Evolutionary conservation across 164 flowering plant genomes (phyloP), one percentile per base, ranked within the genome.

Genomic region (Dillenia suffruticosa): DNA sequence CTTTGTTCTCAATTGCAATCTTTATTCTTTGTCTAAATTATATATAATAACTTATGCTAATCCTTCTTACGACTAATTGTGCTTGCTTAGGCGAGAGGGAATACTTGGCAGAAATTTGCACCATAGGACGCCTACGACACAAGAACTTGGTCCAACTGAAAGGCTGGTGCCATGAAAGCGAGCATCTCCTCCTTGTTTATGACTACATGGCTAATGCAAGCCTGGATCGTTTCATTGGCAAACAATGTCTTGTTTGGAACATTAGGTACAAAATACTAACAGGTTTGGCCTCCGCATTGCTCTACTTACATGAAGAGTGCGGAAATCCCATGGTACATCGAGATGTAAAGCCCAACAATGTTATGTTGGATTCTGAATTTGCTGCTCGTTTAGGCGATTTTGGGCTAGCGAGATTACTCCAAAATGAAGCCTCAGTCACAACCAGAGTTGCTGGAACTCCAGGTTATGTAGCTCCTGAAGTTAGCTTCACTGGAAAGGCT

Each of bases 391-490:
- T 80, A 3, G 84, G 84, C 12, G 84, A 80, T 54, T 77, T 80
- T 56, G 84, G 81, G 52, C 77, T 80, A 1, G 84, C 81, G 8
- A 71, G 79, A 51, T 58, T 77, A 14, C 68, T 77, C 57, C 71
- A 67, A 44, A 54, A 63, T 40, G 70, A 80, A 22, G 56, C 66
- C 46, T 59, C 70, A 5, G 75, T 63, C 1, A 73, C 79, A 46
- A 80, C 81, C 2, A 68, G 68, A 67, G 61, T 75, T 0, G 84
- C 81, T 0, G 84, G 84, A 7, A 77, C 84, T 10, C 73, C 69
- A 4, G 84, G 81, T 24, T 80, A 80, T 32, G 24, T 80, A 9
- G 84, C 84, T 1, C 84, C 84, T 0, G 84, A 80, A 24, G 72
- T 72, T 0, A 64, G 65, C 14, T 72, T 49, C 65, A 70, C 77